Evolutionary conservation across 495 filamentous ascomycete genomes (phyloP).

Genomic region (Aspergillus egyptiacus): DNA sequence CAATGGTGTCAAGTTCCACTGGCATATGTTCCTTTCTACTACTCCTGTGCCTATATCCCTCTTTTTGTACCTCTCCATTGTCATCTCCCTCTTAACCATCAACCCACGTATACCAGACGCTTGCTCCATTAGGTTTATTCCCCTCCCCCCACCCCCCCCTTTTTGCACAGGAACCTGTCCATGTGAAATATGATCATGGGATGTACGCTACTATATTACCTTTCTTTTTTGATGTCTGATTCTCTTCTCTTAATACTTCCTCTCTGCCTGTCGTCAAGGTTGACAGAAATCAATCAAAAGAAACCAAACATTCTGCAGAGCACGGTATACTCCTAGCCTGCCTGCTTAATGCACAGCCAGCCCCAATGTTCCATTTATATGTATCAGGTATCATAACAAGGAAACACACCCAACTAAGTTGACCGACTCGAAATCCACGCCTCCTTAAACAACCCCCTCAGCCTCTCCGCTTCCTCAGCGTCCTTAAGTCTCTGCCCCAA

Average conservation of each 20-base stretch:
- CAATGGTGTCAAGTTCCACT: constrained; percentile 38
- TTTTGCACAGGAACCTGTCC: constrained; percentile 2
- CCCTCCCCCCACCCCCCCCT: too few species aligned
- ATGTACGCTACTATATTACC: constrained; percentile 11
- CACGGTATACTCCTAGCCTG: not conserved
- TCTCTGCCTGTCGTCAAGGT: not conserved
- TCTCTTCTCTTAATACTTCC: not conserved
- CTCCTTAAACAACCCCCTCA: constrained; percentile 59
- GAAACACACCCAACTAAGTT: constrained; percentile 3
- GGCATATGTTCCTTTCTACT: constrained; percentile 36
- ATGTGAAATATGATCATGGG: constrained; percentile 8
- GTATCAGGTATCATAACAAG: constrained; percentile 2
- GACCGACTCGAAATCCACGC: constrained; percentile 51
- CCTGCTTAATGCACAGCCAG: not conserved
- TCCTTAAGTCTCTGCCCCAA: constrained; percentile 72
- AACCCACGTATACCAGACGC: constrained; percentile 11
- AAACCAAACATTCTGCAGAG: not conserved
- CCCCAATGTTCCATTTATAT: not conserved
- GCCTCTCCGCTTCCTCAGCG: constrained; percentile 56
- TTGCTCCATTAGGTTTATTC: constrained; percentile 7
- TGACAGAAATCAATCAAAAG: constrained; percentile 1
- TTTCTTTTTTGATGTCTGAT: constrained; percentile 1
- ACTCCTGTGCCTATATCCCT: constrained; percentile 27
- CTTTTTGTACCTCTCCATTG: constrained; percentile 4
- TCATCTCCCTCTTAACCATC: not conserved